Evolutionary conservation across 257 asterid species (phyloP).

Genomic region (Anisodus acutangulus): DNA sequence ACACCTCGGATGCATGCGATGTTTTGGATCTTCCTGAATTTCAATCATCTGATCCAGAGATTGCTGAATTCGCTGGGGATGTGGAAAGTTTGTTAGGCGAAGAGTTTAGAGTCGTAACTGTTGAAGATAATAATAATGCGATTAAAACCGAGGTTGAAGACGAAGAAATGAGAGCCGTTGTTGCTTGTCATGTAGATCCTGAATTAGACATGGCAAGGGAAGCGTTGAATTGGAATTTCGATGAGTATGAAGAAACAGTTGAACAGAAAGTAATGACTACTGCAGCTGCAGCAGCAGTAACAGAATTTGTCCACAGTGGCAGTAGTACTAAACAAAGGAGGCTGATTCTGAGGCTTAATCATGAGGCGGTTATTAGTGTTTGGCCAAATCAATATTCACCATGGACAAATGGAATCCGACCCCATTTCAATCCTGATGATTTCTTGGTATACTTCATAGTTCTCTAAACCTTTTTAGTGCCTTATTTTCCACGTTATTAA

Average conservation of each 20-base stretch:
- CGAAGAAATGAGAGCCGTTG: conserved; percentile 49
- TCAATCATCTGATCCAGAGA: conserved; percentile 45
- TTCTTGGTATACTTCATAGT: conserved; percentile 46
- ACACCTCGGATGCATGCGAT: conserved; percentile 29
- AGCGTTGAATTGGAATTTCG: conserved; percentile 54
- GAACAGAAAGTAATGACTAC: background rate
- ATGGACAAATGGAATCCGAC: conserved; percentile 65
- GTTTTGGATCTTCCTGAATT: conserved; percentile 52
- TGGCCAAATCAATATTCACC: conserved; percentile 72
- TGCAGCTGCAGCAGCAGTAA: background rate
- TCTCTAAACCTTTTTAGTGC: background rate
- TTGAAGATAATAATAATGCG: conserved; percentile 31
- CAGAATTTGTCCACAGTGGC: background rate
- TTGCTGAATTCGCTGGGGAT: conserved; percentile 58
- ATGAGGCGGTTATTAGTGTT: conserved; percentile 64
- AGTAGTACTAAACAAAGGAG: conserved; percentile 35
- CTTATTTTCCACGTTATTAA: background rate
- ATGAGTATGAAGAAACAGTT: conserved; percentile 17
- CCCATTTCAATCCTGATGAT: conserved; percentile 46
- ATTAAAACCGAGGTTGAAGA: conserved; percentile 54
- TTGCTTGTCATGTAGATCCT: conserved; percentile 57
- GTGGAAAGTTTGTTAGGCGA: conserved; percentile 58
- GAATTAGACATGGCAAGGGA: conserved; percentile 45
- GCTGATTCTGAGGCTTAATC: conserved; percentile 57
- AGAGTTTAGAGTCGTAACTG: background rate